Conservation (phyloP, 139 green algal species). For the Picochlorum costavermella region DNA sequence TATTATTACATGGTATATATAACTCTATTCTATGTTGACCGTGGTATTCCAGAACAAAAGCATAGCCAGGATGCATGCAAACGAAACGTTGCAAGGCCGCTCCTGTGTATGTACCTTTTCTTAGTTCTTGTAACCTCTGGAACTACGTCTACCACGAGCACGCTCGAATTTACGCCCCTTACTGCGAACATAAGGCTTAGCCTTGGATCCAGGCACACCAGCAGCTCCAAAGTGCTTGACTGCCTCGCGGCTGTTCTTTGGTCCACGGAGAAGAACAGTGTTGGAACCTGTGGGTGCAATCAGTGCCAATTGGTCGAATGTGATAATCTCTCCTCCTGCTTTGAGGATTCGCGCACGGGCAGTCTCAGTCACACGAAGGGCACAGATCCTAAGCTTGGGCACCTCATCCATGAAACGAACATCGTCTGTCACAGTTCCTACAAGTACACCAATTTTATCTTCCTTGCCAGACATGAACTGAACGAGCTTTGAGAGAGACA, state of each 20-base stretch:
- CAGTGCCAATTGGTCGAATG: conserved; percentile 98
- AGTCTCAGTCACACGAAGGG: conserved; percentile 93
- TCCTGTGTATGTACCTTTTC: no score
- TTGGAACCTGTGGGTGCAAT: conserved; percentile 79
- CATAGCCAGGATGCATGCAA: no score
- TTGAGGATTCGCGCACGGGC: conserved; percentile 76
- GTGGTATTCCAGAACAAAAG: no score
- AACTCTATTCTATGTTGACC: no score
- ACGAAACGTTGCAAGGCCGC: no score
- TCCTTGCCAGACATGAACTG: conserved; percentile 90
- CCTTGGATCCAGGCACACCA: conserved; percentile 73
- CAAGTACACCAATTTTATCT: conserved; percentile 86
- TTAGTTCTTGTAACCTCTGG: conserved; percentile 89
- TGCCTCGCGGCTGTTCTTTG: conserved; percentile 91
- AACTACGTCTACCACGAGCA: conserved; percentile 86
- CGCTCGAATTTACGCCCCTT: conserved; percentile 99
- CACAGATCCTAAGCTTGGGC: conserved; percentile 82
- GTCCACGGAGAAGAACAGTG: conserved; percentile 88
- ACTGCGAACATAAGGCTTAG: conserved; percentile 91
- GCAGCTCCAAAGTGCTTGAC: conserved; percentile 95
- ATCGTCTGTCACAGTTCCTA: conserved; percentile 95
- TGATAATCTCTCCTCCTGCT: conserved; percentile 92
- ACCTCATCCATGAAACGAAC: conserved; percentile 77
- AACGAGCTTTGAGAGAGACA: conserved; percentile 89
- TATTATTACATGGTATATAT: no score